A percentile compares a stretch with the other conserved stretches of the same genome.
Conservation (phyloP, 345 rosid genomes). For the Euphorbia pulcherrima region DNA sequence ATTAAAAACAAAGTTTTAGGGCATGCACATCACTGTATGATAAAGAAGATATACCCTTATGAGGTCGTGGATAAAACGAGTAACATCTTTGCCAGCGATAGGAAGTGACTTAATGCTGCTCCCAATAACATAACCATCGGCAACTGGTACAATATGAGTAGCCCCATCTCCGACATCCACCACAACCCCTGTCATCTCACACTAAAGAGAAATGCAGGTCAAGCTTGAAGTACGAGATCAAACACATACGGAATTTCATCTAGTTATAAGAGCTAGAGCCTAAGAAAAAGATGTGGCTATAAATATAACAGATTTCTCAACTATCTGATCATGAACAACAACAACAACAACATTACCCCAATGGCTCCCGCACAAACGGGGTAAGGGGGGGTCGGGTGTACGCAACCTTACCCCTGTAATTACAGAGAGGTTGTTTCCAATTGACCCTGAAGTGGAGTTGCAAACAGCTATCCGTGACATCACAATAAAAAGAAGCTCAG, state of each 20-base stretch:
- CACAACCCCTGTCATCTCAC: slow-evolving; percentile 99
- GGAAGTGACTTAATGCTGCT: slow-evolving; percentile 91
- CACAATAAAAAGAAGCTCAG: no score
- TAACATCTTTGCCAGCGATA: slow-evolving; percentile 84
- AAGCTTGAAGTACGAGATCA: slow-evolving; percentile 34
- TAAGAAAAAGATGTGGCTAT: not conserved
- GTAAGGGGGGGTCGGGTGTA: no score
- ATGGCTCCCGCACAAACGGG: no score
- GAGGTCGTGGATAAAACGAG: slow-evolving; percentile 88
- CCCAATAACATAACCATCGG: slow-evolving; percentile 96
- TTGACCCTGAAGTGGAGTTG: no score
- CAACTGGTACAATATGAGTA: slow-evolving; percentile 89
- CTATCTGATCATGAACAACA: no score
- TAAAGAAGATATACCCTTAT: slow-evolving; percentile 66
- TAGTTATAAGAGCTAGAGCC: not conserved
- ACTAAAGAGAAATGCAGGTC: slow-evolving; percentile 53
- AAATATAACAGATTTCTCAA: no score
- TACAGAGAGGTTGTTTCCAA: no score
- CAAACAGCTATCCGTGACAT: no score
- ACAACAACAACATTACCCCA: no score
- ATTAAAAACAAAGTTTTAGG: not conserved
- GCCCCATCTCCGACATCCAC: slow-evolving; percentile 99
- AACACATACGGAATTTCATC: not conserved
- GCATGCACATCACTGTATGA: not conserved
- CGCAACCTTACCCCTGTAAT: no score